phyloP scores from a whole-genome alignment of 257 asterid species.

The Solanum sejunctum region DNA sequence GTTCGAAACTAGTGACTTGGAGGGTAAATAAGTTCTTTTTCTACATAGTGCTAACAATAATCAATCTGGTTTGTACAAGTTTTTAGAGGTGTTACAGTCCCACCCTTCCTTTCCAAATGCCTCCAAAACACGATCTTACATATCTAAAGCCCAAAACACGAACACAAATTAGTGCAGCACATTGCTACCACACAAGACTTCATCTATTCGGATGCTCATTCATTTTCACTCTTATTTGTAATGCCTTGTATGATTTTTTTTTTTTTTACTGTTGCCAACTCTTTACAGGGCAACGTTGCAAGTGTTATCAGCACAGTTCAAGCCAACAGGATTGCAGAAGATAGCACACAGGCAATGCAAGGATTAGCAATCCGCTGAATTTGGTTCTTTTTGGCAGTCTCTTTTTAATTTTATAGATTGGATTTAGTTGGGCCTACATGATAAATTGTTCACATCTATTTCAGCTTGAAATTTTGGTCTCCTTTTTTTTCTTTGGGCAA shows the following conservation, averaged over 20 bases:
- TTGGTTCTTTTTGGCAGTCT: neutral
- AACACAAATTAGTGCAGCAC: neutral
- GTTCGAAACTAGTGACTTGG: conserved; percentile 74
- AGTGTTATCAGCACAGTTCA: conserved; percentile 58
- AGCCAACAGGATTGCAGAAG: conserved; percentile 69
- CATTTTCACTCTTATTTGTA: neutral
- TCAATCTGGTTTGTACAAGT: neutral
- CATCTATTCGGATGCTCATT: neutral
- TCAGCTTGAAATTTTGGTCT: conserved; percentile 2
- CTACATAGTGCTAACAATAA: neutral
- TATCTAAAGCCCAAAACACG: neutral
- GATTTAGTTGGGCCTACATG: neutral
- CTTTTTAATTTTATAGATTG: neutral
- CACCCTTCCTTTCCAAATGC: neutral
- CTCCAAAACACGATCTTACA: neutral
- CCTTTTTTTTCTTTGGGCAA: neutral
- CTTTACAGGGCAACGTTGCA: conserved; percentile 52
- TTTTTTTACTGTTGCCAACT: neutral
- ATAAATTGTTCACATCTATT: neutral
- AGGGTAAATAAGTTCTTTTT: conserved; percentile 36
- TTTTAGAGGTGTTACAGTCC: neutral
- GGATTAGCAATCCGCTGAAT: conserved; percentile 50
- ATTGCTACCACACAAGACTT: neutral
- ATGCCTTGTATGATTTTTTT: neutral
- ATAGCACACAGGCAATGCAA: conserved; percentile 55